phyloP scores from a whole-genome alignment of 2,329 filamentous ascomycete genomes.

The Davidsoniella virescens region DNA sequence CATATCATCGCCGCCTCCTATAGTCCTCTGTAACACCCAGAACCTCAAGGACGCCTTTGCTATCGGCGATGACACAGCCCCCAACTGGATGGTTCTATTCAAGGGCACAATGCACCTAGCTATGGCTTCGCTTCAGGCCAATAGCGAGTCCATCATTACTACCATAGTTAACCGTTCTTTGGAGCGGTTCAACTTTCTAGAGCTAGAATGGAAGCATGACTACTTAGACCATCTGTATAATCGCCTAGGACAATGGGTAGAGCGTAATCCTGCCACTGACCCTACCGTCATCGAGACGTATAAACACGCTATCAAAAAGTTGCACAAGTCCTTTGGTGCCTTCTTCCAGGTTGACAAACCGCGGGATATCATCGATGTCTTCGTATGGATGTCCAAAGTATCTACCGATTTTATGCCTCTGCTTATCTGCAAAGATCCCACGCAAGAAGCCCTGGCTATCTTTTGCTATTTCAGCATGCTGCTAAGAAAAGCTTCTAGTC shows the following conservation, averaged over 20 bases:
- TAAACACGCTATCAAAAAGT: slow-evolving; percentile 19
- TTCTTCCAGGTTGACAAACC: slow-evolving; percentile 12
- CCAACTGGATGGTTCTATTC: slow-evolving; percentile 9
- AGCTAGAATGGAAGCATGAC: slow-evolving; percentile 13
- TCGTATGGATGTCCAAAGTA: slow-evolving; percentile 25
- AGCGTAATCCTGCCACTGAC: slow-evolving; percentile 6
- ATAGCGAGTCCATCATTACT: slow-evolving; percentile 5
- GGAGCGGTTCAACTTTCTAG: slow-evolving; percentile 11
- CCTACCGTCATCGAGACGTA: slow-evolving; percentile 17
- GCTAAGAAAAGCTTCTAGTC: slow-evolving; percentile 18
- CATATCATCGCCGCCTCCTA: not conserved
- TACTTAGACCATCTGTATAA: slow-evolving; percentile 16
- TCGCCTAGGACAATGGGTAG: slow-evolving; percentile 13
- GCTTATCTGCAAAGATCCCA: slow-evolving; percentile 17
- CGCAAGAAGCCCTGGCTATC: slow-evolving; percentile 21
- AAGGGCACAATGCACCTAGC: slow-evolving; percentile 6
- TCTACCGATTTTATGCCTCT: slow-evolving; percentile 23
- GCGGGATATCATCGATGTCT: slow-evolving; percentile 24
- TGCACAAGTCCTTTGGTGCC: slow-evolving; percentile 20
- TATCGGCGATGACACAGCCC: slow-evolving; percentile 3
- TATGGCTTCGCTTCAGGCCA: slow-evolving; percentile 10
- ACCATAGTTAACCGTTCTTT: slow-evolving; percentile 12
- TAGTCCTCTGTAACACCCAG: slow-evolving; percentile 18
- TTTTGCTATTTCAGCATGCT: slow-evolving; percentile 22
- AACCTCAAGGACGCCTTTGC: slow-evolving; percentile 17